Evolutionary conservation across 2,329 filamentous ascomycete species (phyloP).

Genomic region (Decorospora gaudefroyi): DNA sequence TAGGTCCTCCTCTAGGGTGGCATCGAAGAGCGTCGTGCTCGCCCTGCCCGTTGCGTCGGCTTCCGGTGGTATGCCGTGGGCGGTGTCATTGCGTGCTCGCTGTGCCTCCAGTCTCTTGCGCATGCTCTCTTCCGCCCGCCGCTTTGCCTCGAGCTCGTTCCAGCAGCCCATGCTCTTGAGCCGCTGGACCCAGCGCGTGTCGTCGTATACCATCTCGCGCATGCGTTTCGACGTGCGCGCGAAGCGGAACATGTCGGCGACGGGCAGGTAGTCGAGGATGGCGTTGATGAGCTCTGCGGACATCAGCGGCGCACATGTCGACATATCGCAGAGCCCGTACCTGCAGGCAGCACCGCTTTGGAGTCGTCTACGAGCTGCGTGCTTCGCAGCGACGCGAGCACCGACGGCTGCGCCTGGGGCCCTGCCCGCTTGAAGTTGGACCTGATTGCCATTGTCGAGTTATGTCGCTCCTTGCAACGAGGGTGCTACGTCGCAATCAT

Average conservation of each 20-base stretch:
- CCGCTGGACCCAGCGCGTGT: slow-evolving; percentile 89
- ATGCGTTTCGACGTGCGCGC: slow-evolving; percentile 83
- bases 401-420: slow-evolving; percentile 45
- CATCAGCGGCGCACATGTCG: slow-evolving; percentile 4
- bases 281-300: slow-evolving; percentile 77
- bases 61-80: slow-evolving; percentile 47
- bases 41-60: slow-evolving; percentile 40
- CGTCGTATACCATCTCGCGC: slow-evolving; percentile 98
- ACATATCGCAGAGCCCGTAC: slow-evolving; percentile 51
- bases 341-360: slow-evolving; percentile 80
- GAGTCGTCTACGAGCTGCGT: slow-evolving; percentile 78
- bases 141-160: slow-evolving; percentile 85
- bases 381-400: slow-evolving; percentile 77
- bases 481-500: no score
- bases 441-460: slow-evolving; percentile 46
- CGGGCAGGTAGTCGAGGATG: slow-evolving; percentile 86
- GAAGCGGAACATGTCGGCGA: slow-evolving; percentile 82
- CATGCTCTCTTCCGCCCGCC: slow-evolving; percentile 73
- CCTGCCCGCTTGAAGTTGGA: slow-evolving; percentile 56
- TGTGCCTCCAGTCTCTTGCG: slow-evolving; percentile 62
- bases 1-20: slow-evolving; percentile 67
- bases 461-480: no score
- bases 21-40: slow-evolving; percentile 73
- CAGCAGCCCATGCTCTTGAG: slow-evolving; percentile 87
- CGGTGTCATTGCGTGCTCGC: slow-evolving; percentile 42